These are phyloP conservation scores for Raphanus raphanistrum DNA, from an alignment of 345 rosid genomes.

Conservation along the genomic window DNA sequence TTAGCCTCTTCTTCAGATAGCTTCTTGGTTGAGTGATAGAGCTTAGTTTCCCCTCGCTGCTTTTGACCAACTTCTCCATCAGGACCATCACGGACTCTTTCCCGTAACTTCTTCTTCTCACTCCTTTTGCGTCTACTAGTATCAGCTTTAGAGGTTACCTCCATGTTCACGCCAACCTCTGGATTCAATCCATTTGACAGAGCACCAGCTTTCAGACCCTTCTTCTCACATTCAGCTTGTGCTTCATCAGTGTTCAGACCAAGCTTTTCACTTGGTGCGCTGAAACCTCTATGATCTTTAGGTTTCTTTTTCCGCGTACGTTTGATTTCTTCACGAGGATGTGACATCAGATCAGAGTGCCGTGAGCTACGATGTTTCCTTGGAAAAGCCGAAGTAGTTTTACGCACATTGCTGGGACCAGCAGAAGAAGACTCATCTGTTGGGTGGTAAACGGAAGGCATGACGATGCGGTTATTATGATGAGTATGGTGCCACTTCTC, in stretches of 20 bases:
- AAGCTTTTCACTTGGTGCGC: constrained; percentile 35
- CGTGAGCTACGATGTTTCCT: constrained; percentile 44
- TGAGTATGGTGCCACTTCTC: constrained; percentile 79
- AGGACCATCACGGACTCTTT: constrained; percentile 29
- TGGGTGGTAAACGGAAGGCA: constrained; percentile 25
- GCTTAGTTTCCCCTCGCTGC: constrained; percentile 24
- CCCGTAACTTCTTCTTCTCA: constrained; percentile 34
- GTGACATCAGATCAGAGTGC: constrained; percentile 17
- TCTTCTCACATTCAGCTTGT: constrained; percentile 36
- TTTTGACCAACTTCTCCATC: constrained; percentile 36
- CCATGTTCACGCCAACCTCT: constrained; percentile 33
- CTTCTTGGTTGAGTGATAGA: constrained; percentile 30
- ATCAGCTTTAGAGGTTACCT: constrained; percentile 38
- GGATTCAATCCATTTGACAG: constrained; percentile 34
- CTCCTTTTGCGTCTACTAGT: constrained; percentile 35
- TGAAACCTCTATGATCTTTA: constrained; percentile 26
- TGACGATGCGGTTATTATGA: constrained; percentile 42
- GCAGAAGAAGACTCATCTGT: constrained; percentile 53
- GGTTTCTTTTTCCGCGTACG: constrained; percentile 21
- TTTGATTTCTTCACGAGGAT: not conserved
- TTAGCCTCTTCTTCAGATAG: constrained; percentile 37
- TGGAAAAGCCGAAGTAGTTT: constrained; percentile 45
- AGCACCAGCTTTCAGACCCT: constrained; percentile 39
- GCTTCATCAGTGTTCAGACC: constrained; percentile 19
- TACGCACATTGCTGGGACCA: constrained; percentile 47